Percentiles rank a stretch among this genome's conserved stretches.
These are phyloP conservation scores for Claviceps fusiformis DNA, from an alignment of 2,329 filamentous ascomycete genomes.

Conservation along the genomic window DNA sequence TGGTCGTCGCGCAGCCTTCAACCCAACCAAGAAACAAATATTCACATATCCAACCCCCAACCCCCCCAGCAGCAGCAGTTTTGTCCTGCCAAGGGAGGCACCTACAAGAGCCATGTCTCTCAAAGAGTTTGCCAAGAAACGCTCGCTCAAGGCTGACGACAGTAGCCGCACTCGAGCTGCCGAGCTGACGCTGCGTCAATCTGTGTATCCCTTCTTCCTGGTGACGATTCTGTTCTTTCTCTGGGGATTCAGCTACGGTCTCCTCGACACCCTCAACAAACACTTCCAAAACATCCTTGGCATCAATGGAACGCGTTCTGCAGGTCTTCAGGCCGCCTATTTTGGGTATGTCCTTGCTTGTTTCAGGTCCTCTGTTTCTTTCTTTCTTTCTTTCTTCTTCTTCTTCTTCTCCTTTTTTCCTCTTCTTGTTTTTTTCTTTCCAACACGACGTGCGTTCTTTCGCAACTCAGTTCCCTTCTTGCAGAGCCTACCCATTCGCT, in stretches of 20 bases:
- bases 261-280: constrained; percentile 34
- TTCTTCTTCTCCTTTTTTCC: no score
- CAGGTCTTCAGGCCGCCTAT: constrained; percentile 37
- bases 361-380: no score
- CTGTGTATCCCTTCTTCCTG: constrained; percentile 50
- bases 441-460: no score
- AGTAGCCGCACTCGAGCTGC: constrained; percentile 27
- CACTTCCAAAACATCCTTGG: constrained; percentile 34
- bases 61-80: no score
- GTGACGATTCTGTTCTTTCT: constrained; percentile 33
- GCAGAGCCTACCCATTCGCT: constrained; percentile 52
- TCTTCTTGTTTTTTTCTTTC: no score
- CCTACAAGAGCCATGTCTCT: constrained; percentile 20
- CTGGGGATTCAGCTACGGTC: constrained; percentile 33
- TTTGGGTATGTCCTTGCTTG: constrained; percentile 32
- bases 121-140: constrained; percentile 29
- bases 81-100: background rate
- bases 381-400: background rate
- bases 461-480: no score
- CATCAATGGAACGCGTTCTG: constrained; percentile 29
- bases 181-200: constrained; percentile 51
- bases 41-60: background rate
- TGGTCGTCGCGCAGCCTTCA: background rate
- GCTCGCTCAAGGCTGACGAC: constrained; percentile 31
- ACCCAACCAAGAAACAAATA: background rate